A percentile compares a stretch with the other conserved stretches of the same genome.
Conservation (phyloP, 441 rosid species). For the Adansonia madagascariensis region DNA sequence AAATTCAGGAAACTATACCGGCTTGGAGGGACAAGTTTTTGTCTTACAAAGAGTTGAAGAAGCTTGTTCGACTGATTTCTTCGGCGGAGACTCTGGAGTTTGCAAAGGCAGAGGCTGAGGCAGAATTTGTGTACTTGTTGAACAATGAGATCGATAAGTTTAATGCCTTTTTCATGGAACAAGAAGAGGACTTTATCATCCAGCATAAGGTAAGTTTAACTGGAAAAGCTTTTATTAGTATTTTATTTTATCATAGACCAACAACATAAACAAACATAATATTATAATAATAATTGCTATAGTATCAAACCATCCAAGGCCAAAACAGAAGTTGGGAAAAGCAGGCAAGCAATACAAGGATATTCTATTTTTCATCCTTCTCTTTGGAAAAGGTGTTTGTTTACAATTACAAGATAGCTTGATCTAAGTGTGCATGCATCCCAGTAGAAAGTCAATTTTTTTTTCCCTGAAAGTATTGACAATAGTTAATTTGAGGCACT, state of each 20-base stretch:
- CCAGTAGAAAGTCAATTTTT: neutral
- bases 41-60: constrained; percentile 75
- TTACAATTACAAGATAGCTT: neutral
- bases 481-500: no score
- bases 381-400: neutral
- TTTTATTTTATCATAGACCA: neutral
- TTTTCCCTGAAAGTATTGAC: no score
- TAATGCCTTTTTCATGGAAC: constrained; percentile 74
- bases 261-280: neutral
- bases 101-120: constrained; percentile 50
- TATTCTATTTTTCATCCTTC: neutral
- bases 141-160: constrained; percentile 84
- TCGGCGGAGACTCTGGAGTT: constrained; percentile 32
- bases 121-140: constrained; percentile 57
- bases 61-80: constrained; percentile 58
- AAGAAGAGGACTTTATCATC: constrained; percentile 88
- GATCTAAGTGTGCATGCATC: neutral
- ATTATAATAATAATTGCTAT: neutral
- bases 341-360: neutral
- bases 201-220: constrained; percentile 52
- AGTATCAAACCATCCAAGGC: neutral
- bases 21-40: constrained; percentile 80
- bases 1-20: constrained; percentile 72
- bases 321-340: neutral
- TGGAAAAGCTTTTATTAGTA: neutral